phyloP scores from a whole-genome alignment of 192 early-diverging fungal species.

The Coemansia sp. region DNA sequence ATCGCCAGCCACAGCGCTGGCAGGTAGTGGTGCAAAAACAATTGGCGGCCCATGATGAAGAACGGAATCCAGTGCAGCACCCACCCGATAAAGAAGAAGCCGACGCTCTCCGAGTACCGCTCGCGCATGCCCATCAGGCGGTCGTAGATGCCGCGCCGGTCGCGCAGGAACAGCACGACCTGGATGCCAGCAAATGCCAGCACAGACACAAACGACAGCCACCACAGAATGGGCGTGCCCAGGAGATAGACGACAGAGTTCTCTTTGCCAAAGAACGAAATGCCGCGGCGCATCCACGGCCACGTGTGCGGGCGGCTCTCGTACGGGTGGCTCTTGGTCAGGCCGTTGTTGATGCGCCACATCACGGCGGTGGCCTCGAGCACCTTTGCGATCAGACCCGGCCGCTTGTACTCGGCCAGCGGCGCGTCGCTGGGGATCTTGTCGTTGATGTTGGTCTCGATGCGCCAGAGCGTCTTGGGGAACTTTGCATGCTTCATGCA shows the following conservation, averaged over 20 bases:
- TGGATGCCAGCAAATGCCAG: conserved; percentile 59
- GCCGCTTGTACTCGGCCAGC: conserved; percentile 60
- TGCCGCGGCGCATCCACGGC: conserved; percentile 82
- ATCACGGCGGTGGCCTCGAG: conserved; percentile 86
- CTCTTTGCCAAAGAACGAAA: conserved; percentile 79
- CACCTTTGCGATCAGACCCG: conserved; percentile 82
- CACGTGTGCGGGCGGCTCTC: conserved; percentile 87
- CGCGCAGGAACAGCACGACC: conserved; percentile 54
- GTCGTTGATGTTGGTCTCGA: conserved; percentile 65
- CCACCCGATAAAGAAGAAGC: conserved; percentile 77
- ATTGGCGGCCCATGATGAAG: conserved; percentile 85
- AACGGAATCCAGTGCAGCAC: conserved; percentile 83
- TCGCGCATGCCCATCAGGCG: conserved; percentile 38
- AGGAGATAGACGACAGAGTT: conserved; percentile 83
- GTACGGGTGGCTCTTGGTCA: conserved; percentile 91
- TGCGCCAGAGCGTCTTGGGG: conserved; percentile 72
- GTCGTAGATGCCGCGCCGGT: conserved; percentile 55
- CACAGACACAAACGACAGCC: conserved; percentile 65
- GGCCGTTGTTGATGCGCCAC: conserved; percentile 82
- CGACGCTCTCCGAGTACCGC: conserved; percentile 57
- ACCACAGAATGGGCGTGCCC: conserved; percentile 88
- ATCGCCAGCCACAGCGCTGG: conserved; percentile 89
- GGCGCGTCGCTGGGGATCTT: conserved; percentile 58
- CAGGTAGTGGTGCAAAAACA: conserved; percentile 95
- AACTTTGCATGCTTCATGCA: conserved; percentile 81